These are phyloP conservation scores for Polytrichum commune DNA, from an alignment of 225 moss, liverwort and hornwort genomes.

Conservation along the genomic window DNA sequence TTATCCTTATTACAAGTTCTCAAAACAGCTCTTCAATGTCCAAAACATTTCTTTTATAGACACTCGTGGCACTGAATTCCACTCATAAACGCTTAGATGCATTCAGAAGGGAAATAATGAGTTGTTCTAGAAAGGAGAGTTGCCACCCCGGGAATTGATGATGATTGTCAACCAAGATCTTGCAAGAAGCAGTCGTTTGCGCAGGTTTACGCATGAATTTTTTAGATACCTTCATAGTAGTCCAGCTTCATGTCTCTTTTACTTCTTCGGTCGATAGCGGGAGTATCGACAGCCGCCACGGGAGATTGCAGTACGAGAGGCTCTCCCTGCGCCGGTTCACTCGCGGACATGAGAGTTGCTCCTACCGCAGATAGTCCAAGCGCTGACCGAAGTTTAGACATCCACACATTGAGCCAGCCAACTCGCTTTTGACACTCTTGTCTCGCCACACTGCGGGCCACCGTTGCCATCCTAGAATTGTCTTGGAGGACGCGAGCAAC, in stretches of 20 bases:
- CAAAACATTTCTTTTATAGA: no score
- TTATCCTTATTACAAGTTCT: no score
- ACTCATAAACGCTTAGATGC: no score
- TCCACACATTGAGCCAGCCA: slow-evolving; percentile 17
- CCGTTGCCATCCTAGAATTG: slow-evolving; percentile 43
- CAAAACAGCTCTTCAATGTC: no score
- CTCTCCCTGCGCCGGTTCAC: slow-evolving; percentile 28
- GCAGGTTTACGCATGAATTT: no score
- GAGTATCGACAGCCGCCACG: not conserved
- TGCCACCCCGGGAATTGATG: no score
- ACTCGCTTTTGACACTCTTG: slow-evolving; percentile 44
- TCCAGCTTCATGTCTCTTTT: not conserved
- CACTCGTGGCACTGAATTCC: no score
- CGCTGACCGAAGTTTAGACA: slow-evolving; percentile 4
- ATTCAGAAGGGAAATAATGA: no score
- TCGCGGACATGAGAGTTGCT: slow-evolving; percentile 22
- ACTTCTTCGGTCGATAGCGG: not conserved
- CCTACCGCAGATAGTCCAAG: slow-evolving; percentile 8
- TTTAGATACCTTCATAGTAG: slow-evolving; percentile 7
- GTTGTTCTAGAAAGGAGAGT: no score
- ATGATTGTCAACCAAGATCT: no score
- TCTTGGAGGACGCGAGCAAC: slow-evolving; percentile 62
- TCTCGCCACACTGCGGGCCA: slow-evolving; percentile 42
- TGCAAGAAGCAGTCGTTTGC: no score
- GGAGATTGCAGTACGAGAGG: slow-evolving; percentile 16